A percentile compares a stretch with the other conserved stretches of the same genome.
Conservation (phyloP, 2,329 filamentous ascomycete genomes). For the Didymella arachidicola region DNA sequence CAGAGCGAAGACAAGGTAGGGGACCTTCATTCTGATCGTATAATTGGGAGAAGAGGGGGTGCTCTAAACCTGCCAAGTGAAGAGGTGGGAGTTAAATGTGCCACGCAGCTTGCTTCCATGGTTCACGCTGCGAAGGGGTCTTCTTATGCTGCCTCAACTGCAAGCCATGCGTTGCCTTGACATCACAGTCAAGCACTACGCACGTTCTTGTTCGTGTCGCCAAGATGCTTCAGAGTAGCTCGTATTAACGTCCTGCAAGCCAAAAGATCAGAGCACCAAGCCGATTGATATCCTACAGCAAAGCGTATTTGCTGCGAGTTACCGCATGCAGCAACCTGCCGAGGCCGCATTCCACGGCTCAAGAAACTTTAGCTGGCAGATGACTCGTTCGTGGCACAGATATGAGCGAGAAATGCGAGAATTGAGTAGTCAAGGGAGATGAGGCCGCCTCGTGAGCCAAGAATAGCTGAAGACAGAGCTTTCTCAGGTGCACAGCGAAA, state of each 20-base stretch:
- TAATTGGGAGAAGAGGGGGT: not conserved
- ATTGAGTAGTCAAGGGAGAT: slow-evolving; percentile 10
- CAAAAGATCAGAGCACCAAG: slow-evolving; percentile 1
- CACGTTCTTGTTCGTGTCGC: slow-evolving; percentile 12
- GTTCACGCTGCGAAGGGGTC: slow-evolving; percentile 2
- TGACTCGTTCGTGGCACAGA: slow-evolving; percentile 13
- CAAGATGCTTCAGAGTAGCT: slow-evolving; percentile 9
- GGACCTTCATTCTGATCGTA: slow-evolving; percentile 30
- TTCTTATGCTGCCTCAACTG: slow-evolving; percentile 7
- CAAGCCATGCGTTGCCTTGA: slow-evolving; percentile 16
- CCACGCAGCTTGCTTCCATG: slow-evolving; percentile 1
- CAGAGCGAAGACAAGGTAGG: slow-evolving; percentile 29
- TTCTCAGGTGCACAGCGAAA: not conserved
- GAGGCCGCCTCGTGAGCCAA: slow-evolving; percentile 5
- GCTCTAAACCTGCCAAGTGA: not conserved
- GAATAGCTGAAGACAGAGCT: slow-evolving; percentile 18
- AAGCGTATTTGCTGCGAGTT: not conserved
- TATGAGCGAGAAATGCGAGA: slow-evolving; percentile 13
- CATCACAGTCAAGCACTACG: slow-evolving; percentile 6
- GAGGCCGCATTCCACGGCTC: slow-evolving; percentile 12
- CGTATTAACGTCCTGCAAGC: slow-evolving; percentile 1
- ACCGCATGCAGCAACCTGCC: slow-evolving; percentile 5
- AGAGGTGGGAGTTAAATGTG: not conserved
- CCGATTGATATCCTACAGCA: slow-evolving; percentile 14
- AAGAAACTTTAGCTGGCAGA: slow-evolving; percentile 7